Percentiles rank a stretch among this genome's conserved stretches.
These are phyloP conservation scores for Helminthosporium solani DNA, from an alignment of 2,329 filamentous ascomycete genomes.

Conservation along the genomic window DNA sequence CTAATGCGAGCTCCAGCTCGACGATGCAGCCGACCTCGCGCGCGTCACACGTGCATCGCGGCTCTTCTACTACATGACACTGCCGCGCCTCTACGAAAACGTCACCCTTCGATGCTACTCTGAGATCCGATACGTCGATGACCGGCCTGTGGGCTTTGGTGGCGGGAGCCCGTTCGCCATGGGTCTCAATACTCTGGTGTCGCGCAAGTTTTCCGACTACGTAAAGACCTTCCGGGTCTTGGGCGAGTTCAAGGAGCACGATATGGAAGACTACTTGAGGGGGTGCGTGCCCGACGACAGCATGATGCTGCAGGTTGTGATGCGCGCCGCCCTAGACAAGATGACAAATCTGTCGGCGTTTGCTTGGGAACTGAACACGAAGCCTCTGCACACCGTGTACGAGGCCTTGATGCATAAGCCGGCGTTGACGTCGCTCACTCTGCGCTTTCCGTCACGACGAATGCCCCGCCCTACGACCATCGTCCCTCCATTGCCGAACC, in stretches of 20 bases:
- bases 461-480: conserved; percentile 58
- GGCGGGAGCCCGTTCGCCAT: conserved; percentile 63
- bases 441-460: conserved; percentile 58
- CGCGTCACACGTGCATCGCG: conserved; percentile 61
- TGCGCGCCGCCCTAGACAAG: conserved; percentile 60
- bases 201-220: conserved; percentile 54
- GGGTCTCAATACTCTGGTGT: conserved; percentile 63
- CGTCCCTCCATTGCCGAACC: conserved; percentile 58
- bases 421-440: conserved; percentile 54
- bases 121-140: conserved; percentile 59
- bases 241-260: conserved; percentile 60
- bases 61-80: conserved; percentile 64
- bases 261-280: conserved; percentile 58
- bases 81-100: conserved; percentile 60
- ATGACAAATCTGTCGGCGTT: conserved; percentile 59
- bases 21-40: conserved; percentile 59
- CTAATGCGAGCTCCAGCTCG: conserved; percentile 46
- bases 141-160: conserved; percentile 61
- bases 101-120: conserved; percentile 60
- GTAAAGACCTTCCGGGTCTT: conserved; percentile 55
- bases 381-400: conserved; percentile 61
- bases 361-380: conserved; percentile 62
- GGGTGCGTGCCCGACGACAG: conserved; percentile 63
- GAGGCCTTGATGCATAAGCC: conserved; percentile 54
- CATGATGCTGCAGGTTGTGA: conserved; percentile 63